Evolutionary conservation across 495 filamentous ascomycete genomes (phyloP).

Genomic region (Aspergillus conjunctus): DNA sequence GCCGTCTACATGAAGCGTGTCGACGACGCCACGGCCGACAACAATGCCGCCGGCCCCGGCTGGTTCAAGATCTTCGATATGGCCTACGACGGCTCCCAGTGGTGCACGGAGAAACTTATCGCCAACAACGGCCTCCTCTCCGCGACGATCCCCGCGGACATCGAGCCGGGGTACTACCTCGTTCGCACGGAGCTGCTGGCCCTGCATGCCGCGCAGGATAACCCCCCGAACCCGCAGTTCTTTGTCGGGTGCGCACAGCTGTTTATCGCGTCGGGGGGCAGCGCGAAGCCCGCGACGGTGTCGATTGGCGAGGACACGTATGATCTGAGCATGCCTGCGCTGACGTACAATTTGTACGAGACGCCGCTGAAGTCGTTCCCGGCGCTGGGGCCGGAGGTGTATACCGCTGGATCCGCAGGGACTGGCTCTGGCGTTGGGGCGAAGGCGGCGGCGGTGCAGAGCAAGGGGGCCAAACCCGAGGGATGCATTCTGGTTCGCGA

Average conservation of each 20-base stretch:
- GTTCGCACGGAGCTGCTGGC: constrained; percentile 68
- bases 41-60: constrained; percentile 58
- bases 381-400: constrained; percentile 60
- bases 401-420: constrained; percentile 23
- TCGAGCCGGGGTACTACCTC: constrained; percentile 68
- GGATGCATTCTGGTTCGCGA: constrained; percentile 63
- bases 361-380: constrained; percentile 51
- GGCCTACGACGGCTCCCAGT: constrained; percentile 60
- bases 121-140: constrained; percentile 63
- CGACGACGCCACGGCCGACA: constrained; percentile 39
- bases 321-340: constrained; percentile 46
- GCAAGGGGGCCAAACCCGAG: constrained; percentile 45
- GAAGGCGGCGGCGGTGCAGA: constrained; percentile 25
- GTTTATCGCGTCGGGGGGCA: constrained; percentile 54
- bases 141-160: constrained; percentile 57
- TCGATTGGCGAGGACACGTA: constrained; percentile 65
- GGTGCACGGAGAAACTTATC: constrained; percentile 71
- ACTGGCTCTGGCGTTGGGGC: not conserved
- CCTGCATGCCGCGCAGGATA: constrained; percentile 61
- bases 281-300: constrained; percentile 49
- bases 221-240: constrained; percentile 59
- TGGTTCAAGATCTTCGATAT: constrained; percentile 83
- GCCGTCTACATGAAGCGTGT: constrained; percentile 74
- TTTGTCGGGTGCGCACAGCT: constrained; percentile 73
- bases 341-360: constrained; percentile 66